Conservation (phyloP, 2,329 filamentous ascomycete genomes). For the Pseudocercospora ulei region DNA sequence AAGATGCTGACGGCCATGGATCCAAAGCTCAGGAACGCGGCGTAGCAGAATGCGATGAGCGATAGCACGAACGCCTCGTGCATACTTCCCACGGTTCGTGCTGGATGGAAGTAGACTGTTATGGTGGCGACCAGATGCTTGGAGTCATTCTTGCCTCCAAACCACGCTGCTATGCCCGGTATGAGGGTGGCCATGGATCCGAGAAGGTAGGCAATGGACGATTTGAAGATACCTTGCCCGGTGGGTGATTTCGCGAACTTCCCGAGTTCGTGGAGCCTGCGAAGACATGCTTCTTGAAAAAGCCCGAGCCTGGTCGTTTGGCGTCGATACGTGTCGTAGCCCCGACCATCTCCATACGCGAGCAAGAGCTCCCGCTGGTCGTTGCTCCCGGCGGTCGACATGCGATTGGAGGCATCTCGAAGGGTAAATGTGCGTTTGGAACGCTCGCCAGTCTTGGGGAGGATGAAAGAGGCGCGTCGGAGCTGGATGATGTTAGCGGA, state of each 20-base stretch:
- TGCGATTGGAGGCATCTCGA: conserved; percentile 43
- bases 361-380: conserved; percentile 32
- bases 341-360: conserved; percentile 16
- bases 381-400: conserved; percentile 29
- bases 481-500: conserved; percentile 36
- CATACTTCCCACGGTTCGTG: conserved; percentile 79
- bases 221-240: conserved; percentile 77
- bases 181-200: conserved; percentile 81
- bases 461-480: conserved; percentile 75
- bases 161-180: conserved; percentile 57
- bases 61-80: conserved; percentile 72
- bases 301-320: conserved; percentile 8
- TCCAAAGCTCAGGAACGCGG: conserved; percentile 62
- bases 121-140: conserved; percentile 92
- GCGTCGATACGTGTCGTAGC: conserved; percentile 7
- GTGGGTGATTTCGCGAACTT: conserved; percentile 48
- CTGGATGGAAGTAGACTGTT: conserved; percentile 90
- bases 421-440: conserved; percentile 71
- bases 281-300: conserved; percentile 12
- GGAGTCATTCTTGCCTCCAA: conserved; percentile 69
- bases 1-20: conserved; percentile 84
- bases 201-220: conserved; percentile 77
- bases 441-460: conserved; percentile 77
- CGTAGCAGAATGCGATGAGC: conserved; percentile 67
- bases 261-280: conserved; percentile 13